phyloP scores from a whole-genome alignment of 805 yeast species.

The Pichia pseudocactophila region DNA sequence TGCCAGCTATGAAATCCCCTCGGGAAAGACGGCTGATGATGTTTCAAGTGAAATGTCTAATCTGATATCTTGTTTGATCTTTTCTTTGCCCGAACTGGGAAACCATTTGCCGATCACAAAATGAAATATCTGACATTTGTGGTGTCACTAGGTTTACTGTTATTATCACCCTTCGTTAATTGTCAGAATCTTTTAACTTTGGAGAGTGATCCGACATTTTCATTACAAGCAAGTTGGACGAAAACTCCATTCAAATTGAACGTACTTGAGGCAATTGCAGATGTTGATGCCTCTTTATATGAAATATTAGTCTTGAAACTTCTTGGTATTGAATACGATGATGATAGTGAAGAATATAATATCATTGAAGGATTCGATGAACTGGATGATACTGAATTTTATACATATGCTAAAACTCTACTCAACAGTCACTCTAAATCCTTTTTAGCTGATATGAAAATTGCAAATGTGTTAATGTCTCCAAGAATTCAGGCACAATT shows the following conservation, averaged over 20 bases:
- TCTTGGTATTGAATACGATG: conserved; percentile 18
- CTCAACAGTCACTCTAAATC: conserved; percentile 9
- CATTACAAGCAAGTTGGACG: conserved; percentile 33
- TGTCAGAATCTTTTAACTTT: background rate
- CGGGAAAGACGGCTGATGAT: no score
- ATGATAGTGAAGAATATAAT: conserved; percentile 10
- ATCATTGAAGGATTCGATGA: conserved; percentile 17
- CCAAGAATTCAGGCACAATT: conserved; percentile 63
- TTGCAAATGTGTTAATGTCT: conserved; percentile 40
- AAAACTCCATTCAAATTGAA: conserved; percentile 34
- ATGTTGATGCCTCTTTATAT: conserved; percentile 31
- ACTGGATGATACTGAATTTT: conserved; percentile 23
- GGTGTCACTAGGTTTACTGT: no score
- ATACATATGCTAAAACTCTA: conserved; percentile 16
- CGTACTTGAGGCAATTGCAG: conserved; percentile 33
- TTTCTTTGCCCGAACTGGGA: no score
- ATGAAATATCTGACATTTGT: no score
- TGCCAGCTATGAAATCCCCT: no score
- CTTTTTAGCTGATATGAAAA: conserved; percentile 32
- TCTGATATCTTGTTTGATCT: no score
- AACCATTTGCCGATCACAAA: no score
- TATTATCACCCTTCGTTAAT: background rate
- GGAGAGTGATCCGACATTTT: no score
- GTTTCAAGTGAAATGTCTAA: no score
- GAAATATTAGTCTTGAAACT: conserved; percentile 25